Evolutionary conservation across 2,329 filamentous ascomycete species (phyloP).

Genomic region (Blastomyces parvus): DNA sequence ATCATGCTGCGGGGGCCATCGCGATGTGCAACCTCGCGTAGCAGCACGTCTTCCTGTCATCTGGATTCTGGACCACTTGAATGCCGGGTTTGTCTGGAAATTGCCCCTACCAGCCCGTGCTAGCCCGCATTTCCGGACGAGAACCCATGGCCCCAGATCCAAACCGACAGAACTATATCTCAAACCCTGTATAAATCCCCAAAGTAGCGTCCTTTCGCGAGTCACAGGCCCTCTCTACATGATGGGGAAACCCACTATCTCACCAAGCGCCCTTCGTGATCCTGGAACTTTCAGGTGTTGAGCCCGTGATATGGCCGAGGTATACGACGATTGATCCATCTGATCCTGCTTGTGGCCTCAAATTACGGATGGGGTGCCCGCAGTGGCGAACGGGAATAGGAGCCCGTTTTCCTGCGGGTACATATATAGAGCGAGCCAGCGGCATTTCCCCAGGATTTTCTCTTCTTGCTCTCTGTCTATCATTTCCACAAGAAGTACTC

Average conservation of each 20-base stretch:
- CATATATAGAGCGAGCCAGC: constrained; percentile 4
- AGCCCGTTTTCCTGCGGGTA: background rate
- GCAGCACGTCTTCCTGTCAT: background rate
- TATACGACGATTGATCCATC: background rate
- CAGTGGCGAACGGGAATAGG: background rate
- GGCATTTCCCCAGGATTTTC: background rate
- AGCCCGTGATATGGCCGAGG: background rate
- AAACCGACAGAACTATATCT: background rate
- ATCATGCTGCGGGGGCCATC: background rate
- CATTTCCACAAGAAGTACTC: background rate
- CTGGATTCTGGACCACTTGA: background rate
- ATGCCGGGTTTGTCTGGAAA: background rate
- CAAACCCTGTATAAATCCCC: background rate
- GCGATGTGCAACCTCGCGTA: background rate
- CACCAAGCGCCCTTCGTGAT: background rate
- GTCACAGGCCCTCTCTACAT: background rate
- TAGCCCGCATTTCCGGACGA: background rate
- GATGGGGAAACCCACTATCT: too few relatives aligned
- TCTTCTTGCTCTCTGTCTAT: background rate
- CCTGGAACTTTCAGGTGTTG: constrained; percentile 1
- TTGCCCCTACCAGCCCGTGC: background rate
- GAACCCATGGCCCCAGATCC: background rate
- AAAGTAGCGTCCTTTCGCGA: background rate
- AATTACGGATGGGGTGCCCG: background rate
- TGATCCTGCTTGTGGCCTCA: background rate